Evolutionary conservation across 2,329 filamentous ascomycete genomes (phyloP), one percentile per base, ranked within the genome.

Genomic region (Xylaria sp.): DNA sequence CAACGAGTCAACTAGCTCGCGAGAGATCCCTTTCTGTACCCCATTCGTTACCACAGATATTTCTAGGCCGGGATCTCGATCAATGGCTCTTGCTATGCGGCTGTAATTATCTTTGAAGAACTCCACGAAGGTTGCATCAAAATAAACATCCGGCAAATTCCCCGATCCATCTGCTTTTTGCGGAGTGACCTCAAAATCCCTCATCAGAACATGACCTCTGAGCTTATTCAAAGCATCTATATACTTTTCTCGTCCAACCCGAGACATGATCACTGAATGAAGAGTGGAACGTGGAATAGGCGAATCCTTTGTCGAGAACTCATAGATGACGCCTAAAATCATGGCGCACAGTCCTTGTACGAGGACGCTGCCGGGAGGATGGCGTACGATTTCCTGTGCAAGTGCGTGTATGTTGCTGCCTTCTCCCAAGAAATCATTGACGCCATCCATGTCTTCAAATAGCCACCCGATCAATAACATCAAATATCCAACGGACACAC

Each of bases 61-160:
- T 78, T 99, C 96, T 69, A 97, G 84, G 1, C 91, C 93, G 0
- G 96, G 96, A 70, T 97, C 93, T 69, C 95, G 90, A 80, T 99
- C 96, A 74, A 99, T 93, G 15, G 93, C 92, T 70, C 93, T 89
- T 46, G 91, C 83, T 66, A 97, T 83, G 9, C 94, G 91, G 75
- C 92, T 95, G 78, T 97, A 98, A 77, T 97, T 97, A 76, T 98
- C 94, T 77, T 97, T 97, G 75, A 97, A 88, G 75, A 98, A 97
- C 68, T 97, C 93, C 64, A 99, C 90, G 79, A 97, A 98, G 0
- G 88, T 88, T 56, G 88, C 86, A 74, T 97, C 94, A 71, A 98
- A 96, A 77, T 89, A 97, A 0, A 97, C 92, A 59, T 94, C 90
- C 0, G 94, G 92, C 7, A 94, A 73, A 80, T 87, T 79, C 74